Evolutionary conservation across 164 flowering plant species (phyloP), one percentile per base, ranked within the genome.

Genomic region (Macadamia tetraphylla): DNA sequence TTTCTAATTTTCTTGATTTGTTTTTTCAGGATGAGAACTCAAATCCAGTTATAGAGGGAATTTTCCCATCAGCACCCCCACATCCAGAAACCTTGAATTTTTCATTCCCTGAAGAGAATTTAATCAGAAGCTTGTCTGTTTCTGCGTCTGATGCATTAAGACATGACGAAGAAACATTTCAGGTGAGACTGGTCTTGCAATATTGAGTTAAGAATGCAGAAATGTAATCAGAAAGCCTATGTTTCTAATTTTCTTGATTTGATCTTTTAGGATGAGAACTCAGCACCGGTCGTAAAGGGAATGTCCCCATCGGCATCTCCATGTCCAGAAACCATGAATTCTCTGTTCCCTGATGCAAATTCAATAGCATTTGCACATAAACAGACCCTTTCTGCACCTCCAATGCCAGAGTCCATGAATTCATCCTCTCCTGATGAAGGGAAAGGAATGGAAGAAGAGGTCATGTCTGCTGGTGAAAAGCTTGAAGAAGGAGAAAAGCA

Each of bases 331-430:
- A 74, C 64, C 6, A 35, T 70, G 32, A 60, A 42, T 10, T 64
- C 76, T 11, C 51, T 48, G 11, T 71, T 64, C 69, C 32, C 65
- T 60, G 71, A 72, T 56, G 75, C 75, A 68, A 68, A 60, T 66
- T 67, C 58, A n/a, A 76, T 60, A 53, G 14, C 35, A 18, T 58
- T 61, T 51, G 72, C 15, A 57, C 61, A 67, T 64, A 63, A 60
- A 44, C 70, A 57, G 64, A 63, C 63, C 51, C 80, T 81, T 9
- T 73, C 83, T 0, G 81, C 85, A 17, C 82, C 82, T 48, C 76
- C 79, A 0, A 40, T 81, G 75, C 81, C 79, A 10, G 83, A 82
- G 55, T 63, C 57, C 64, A 42, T 73, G 74, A 67, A 68, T 23
- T 64, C 61, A 68, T 51, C 76, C 30, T 35, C 70, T 61, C 48